Conservation (phyloP, 257 asterid species). For the Apocynum venetum region DNA sequence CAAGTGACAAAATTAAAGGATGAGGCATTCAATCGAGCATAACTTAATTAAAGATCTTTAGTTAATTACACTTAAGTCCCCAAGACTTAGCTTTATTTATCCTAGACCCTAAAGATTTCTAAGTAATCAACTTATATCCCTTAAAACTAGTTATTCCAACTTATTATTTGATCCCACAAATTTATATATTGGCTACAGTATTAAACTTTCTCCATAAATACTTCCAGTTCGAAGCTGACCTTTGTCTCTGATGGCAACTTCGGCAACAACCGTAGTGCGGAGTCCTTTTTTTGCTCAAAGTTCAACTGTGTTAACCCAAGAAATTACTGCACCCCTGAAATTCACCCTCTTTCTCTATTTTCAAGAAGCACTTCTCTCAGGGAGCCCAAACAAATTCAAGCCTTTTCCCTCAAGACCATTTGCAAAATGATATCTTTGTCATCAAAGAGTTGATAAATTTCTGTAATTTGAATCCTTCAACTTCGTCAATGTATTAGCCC, state of each 20-base stretch:
- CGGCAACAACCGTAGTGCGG: conserved; percentile 3
- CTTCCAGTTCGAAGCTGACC: background rate
- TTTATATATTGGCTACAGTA: too few relatives aligned
- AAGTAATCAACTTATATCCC: too few relatives aligned
- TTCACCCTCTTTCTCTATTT: conserved; percentile 22
- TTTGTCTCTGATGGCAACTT: conserved; percentile 8
- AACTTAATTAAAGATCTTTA: too few relatives aligned
- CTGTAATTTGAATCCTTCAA: conserved; percentile 12
- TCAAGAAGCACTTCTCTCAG: conserved; percentile 29
- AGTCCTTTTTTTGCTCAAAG: background rate
- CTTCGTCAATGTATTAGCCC: conserved; percentile 26
- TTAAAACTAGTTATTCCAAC: too few relatives aligned
- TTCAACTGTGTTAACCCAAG: conserved; percentile 3
- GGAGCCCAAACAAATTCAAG: conserved; percentile 37
- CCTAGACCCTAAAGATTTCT: too few relatives aligned
- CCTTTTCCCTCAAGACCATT: conserved; percentile 31
- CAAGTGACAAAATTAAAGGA: too few relatives aligned
- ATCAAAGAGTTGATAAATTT: conserved; percentile 22
- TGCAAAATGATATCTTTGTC: conserved; percentile 22
- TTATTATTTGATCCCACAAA: too few relatives aligned
- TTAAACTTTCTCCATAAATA: too few relatives aligned
- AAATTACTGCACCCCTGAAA: conserved; percentile 11
- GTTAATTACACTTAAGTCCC: too few relatives aligned
- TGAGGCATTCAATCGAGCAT: too few relatives aligned
- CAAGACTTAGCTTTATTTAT: too few relatives aligned